Conservation (phyloP, 192 early-diverging fungal species). For the Umbelopsis sp. region DNA sequence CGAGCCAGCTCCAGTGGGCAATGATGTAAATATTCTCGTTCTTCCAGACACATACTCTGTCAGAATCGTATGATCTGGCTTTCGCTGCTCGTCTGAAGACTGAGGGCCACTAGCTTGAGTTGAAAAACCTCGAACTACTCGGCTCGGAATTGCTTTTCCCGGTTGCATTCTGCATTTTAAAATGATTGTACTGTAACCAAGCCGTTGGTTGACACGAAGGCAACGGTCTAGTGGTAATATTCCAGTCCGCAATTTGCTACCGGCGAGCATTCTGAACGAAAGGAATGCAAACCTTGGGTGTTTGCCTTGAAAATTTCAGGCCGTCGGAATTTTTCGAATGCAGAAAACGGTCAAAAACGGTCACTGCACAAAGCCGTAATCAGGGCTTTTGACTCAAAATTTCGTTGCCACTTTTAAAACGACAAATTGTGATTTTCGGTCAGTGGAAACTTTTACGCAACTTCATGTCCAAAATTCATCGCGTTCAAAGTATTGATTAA, state of each 20-base stretch:
- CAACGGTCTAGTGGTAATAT: not conserved
- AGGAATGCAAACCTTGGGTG: too few species aligned
- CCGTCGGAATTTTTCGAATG: too few species aligned
- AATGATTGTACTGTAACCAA: not conserved
- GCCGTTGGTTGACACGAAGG: not conserved
- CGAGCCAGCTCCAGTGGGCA: constrained; percentile 39
- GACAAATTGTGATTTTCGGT: too few species aligned
- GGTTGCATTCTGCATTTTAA: not conserved
- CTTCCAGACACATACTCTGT: constrained; percentile 46
- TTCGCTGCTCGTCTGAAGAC: not conserved
- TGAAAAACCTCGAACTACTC: not conserved
- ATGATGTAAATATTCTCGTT: constrained; percentile 46
- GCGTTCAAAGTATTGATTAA: too few species aligned
- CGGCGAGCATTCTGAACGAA: constrained; percentile 2
- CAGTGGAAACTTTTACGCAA: too few species aligned
- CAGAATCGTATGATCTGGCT: constrained; percentile 27
- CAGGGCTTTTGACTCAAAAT: too few species aligned
- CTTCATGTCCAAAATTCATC: too few species aligned
- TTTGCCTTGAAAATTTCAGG: too few species aligned
- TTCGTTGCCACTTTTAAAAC: too few species aligned
- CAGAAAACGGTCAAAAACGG: too few species aligned
- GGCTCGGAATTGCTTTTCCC: not conserved
- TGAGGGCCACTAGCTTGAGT: not conserved
- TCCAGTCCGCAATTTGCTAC: constrained; percentile 4
- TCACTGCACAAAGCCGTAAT: too few species aligned